Evolutionary conservation across 106 monocot genomes (phyloP).

Genomic region (Dioscorea alata): DNA sequence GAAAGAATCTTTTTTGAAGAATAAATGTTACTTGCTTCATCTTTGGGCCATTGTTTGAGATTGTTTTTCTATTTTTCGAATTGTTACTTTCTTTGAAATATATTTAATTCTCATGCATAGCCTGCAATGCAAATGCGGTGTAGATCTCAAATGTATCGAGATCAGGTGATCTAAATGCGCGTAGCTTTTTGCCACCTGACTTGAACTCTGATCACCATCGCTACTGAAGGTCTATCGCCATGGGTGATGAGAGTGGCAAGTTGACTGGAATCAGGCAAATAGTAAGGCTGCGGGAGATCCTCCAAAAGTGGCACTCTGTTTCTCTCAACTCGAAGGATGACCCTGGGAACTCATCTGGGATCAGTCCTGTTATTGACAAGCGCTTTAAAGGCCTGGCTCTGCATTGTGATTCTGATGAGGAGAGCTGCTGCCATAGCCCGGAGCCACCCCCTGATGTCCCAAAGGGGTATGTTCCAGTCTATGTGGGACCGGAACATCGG

Average conservation of each 20-base stretch:
- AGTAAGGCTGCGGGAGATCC: conserved; percentile 34
- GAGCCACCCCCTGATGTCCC: conserved; percentile 59
- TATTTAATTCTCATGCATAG: background rate
- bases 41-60: background rate
- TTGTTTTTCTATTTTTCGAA: background rate
- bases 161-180: background rate
- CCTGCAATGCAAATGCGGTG: background rate
- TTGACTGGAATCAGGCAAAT: conserved; percentile 44
- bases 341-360: background rate
- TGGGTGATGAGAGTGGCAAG: conserved; percentile 24
- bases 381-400: conserved; percentile 14
- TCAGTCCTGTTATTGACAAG: conserved; percentile 20
- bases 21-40: background rate
- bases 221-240: conserved; percentile 8
- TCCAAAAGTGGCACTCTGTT: conserved; percentile 38
- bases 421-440: conserved; percentile 40
- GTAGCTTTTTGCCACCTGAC: background rate
- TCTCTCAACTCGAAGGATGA: conserved; percentile 7
- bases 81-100: background rate
- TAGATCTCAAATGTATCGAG: background rate
- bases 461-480: conserved; percentile 49
- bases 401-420: conserved; percentile 52
- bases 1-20: too few species aligned
- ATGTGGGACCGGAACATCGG: conserved; percentile 45
- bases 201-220: background rate